Percentiles rank a stretch among this genome's conserved stretches.
Conservation (phyloP, 1,139 yeast species). For the Candida tropicalis region DNA sequence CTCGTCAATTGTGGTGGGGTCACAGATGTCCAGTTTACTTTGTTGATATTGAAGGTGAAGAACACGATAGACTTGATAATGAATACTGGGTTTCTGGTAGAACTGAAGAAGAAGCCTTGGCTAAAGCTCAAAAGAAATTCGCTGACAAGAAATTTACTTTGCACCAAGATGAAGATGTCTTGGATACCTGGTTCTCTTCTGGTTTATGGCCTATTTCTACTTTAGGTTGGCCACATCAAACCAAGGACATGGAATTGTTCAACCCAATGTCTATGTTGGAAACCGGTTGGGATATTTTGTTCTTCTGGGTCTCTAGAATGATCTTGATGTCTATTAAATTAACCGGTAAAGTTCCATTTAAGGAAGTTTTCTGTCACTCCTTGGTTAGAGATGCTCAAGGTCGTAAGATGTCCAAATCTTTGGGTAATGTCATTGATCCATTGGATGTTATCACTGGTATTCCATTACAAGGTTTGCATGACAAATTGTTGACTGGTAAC, state of each 20-base stretch:
- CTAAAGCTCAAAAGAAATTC: constrained; percentile 75
- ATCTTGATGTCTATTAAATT: constrained; percentile 86
- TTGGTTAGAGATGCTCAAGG: constrained; percentile 99
- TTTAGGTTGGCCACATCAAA: constrained; percentile 90
- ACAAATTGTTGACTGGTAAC: constrained; percentile 77
- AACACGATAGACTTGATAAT: constrained; percentile 62
- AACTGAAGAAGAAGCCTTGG: constrained; percentile 76
- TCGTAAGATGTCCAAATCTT: constrained; percentile 96
- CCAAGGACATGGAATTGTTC: constrained; percentile 73
- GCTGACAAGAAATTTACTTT: constrained; percentile 70
- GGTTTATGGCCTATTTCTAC: constrained; percentile 98
- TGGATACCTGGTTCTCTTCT: constrained; percentile 98
- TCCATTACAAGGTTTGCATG: constrained; percentile 75
- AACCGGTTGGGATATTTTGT: constrained; percentile 98
- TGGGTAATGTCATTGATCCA: constrained; percentile 97
- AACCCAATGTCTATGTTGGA: constrained; percentile 93
- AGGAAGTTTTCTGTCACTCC: constrained; percentile 97
- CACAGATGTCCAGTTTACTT: constrained; percentile 98
- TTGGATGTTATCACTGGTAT: constrained; percentile 92
- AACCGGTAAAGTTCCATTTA: constrained; percentile 91
- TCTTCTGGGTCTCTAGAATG: constrained; percentile 99
- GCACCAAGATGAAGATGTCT: constrained; percentile 96
- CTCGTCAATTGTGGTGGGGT: constrained; percentile 99
- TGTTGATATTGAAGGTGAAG: constrained; percentile 74
- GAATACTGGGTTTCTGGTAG: constrained; percentile 93